Conservation (phyloP, 2,329 filamentous ascomycete species). For the Fusarium transvaalense region DNA sequence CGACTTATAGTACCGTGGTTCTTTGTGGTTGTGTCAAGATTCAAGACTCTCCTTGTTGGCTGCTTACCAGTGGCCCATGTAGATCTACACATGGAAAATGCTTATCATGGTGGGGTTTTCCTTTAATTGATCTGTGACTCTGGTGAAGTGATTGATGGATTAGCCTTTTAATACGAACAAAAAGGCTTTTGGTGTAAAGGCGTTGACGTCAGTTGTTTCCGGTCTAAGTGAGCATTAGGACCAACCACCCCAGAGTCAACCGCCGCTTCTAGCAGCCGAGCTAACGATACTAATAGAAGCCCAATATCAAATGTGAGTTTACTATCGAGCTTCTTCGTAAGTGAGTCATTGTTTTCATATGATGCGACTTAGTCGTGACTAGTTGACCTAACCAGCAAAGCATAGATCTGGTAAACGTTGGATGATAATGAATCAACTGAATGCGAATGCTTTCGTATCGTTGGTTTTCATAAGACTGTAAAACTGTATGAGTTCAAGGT, state of each 20-base stretch:
- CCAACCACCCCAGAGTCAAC: neutral
- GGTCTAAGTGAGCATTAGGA: neutral
- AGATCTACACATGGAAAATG: conserved; percentile 19
- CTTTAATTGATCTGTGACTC: neutral
- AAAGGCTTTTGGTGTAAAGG: neutral
- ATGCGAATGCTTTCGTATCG: neutral
- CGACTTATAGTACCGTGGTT: too few species aligned
- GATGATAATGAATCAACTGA: too few species aligned
- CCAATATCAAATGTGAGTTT: neutral
- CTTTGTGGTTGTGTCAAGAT: neutral
- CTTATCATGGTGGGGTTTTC: neutral
- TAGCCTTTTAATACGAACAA: conserved; percentile 8
- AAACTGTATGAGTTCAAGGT: neutral
- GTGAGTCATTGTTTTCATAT: too few species aligned
- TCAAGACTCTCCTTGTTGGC: neutral
- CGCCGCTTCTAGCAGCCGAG: neutral
- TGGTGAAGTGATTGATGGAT: neutral
- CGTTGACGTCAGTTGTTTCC: conserved; percentile 22
- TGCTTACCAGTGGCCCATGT: neutral
- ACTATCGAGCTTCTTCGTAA: too few species aligned
- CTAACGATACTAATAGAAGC: neutral
- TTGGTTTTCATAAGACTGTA: neutral
- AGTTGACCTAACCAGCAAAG: too few species aligned
- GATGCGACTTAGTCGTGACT: too few species aligned
- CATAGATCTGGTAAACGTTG: too few species aligned